A percentile compares a stretch with the other conserved stretches of the same genome.
Conservation (phyloP, 805 yeast species). For the Dipodascopsis tothii region DNA sequence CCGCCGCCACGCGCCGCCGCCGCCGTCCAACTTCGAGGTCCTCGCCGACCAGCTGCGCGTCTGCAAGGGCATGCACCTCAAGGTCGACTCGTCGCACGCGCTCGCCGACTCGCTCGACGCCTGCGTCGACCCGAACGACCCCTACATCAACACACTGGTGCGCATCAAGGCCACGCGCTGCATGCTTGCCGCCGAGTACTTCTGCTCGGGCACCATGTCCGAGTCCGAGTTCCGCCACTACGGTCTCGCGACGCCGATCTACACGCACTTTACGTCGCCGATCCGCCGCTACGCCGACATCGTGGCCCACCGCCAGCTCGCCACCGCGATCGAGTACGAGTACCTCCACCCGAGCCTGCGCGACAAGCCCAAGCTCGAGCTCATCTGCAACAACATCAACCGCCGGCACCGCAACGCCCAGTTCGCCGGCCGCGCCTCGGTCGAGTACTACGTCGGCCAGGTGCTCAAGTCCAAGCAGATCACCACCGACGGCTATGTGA, state of each 20-base stretch:
- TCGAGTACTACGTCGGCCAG: constrained; percentile 96
- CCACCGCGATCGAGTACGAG: constrained; percentile 97
- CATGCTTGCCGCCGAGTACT: constrained; percentile 98
- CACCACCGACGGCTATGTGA: constrained; percentile 80
- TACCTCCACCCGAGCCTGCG: constrained; percentile 71
- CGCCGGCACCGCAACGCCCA: constrained; percentile 95
- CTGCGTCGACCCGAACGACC: constrained; percentile 73
- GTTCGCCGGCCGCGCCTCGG: constrained; percentile 96
- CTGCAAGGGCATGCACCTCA: constrained; percentile 65
- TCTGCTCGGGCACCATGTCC: constrained; percentile 81
- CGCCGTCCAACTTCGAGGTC: constrained; percentile 82
- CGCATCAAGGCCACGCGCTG: constrained; percentile 97
- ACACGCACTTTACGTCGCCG: constrained; percentile 97
- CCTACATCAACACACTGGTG: constrained; percentile 84
- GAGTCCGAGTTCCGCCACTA: constrained; percentile 91
- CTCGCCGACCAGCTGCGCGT: constrained; percentile 82
- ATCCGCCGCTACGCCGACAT: constrained; percentile 97
- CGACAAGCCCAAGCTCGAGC: constrained; percentile 83
- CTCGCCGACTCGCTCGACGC: constrained; percentile 89
- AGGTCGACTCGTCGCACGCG: constrained; percentile 79
- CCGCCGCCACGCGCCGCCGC: constrained; percentile 97
- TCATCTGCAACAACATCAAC: constrained; percentile 81
- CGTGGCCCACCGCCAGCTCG: constrained; percentile 93
- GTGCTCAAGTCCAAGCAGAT: constrained; percentile 81
- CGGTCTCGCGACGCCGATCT: constrained; percentile 94